Conservation (phyloP, 2,329 filamentous ascomycete genomes). For the Endocalyx cinctus region DNA sequence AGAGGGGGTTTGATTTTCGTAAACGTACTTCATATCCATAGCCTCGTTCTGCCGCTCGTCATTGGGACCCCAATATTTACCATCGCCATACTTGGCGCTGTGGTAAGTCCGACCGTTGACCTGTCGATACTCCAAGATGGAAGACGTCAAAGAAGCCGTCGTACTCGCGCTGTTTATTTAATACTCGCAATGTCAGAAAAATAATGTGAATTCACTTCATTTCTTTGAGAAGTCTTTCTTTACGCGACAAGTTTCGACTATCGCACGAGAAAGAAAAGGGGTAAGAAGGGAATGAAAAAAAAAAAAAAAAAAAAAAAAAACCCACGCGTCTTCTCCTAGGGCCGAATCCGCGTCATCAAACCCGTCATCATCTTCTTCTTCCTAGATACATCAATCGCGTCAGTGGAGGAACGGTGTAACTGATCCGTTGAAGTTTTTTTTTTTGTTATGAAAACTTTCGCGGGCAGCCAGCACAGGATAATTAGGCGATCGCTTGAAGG, state of each 20-base stretch:
- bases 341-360: slow-evolving; percentile 14
- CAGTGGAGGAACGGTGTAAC: no score
- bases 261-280: no score
- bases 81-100: slow-evolving; percentile 10
- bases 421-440: no score
- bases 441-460: no score
- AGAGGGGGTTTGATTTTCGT: neutral
- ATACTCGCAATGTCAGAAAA: slow-evolving; percentile 2
- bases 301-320: no score
- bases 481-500: no score
- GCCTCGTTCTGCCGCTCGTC: slow-evolving; percentile 17
- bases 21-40: slow-evolving; percentile 18
- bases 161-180: slow-evolving; percentile 12
- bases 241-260: no score
- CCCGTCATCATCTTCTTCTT: no score
- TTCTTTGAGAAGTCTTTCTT: no score
- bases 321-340: slow-evolving; percentile 12
- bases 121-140: slow-evolving; percentile 18
- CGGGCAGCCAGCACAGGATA: no score
- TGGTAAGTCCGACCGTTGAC: slow-evolving; percentile 18
- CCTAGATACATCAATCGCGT: no score
- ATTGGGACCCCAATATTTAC: slow-evolving; percentile 17
- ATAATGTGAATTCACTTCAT: slow-evolving; percentile 1
- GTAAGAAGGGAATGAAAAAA: no score
- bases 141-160: slow-evolving; percentile 15